phyloP scores from a whole-genome alignment of 345 rosid genomes.

The Corymbia maculata region DNA sequence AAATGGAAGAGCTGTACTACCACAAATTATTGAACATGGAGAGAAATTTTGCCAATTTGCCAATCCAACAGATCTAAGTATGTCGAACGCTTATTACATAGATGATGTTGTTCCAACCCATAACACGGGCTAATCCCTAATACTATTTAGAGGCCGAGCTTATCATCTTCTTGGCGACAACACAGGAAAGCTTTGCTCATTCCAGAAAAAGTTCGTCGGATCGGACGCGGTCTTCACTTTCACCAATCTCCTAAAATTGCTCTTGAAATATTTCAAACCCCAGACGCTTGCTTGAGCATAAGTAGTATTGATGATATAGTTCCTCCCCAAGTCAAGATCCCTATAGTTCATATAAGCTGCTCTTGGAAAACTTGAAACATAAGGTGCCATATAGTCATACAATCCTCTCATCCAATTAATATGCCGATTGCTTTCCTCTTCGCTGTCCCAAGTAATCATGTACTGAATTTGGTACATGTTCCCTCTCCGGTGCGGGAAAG shows the following conservation, averaged over 20 bases:
- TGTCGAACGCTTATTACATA: background rate
- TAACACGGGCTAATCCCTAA: too few species aligned
- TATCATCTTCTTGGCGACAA: background rate
- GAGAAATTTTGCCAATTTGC: background rate
- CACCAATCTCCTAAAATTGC: slow-evolving; percentile 11
- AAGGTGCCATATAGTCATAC: slow-evolving; percentile 32
- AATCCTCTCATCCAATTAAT: slow-evolving; percentile 42
- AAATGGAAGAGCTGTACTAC: background rate
- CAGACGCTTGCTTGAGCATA: background rate
- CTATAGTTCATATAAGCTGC: background rate
- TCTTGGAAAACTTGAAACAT: background rate
- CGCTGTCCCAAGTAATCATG: background rate
- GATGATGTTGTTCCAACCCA: background rate
- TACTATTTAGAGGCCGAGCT: background rate
- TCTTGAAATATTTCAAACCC: background rate
- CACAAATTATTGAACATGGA: background rate
- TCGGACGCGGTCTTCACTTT: slow-evolving; percentile 13
- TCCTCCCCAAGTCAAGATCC: background rate
- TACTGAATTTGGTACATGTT: slow-evolving; percentile 12
- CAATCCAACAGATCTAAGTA: background rate
- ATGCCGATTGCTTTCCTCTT: slow-evolving; percentile 11
- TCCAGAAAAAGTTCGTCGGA: slow-evolving; percentile 13
- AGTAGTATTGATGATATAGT: background rate
- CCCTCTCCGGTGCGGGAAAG: slow-evolving; percentile 37
- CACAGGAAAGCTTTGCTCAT: slow-evolving; percentile 14